These are phyloP conservation scores for Kazachstania taianensis DNA, from an alignment of 805 yeast species.

Conservation along the genomic window DNA sequence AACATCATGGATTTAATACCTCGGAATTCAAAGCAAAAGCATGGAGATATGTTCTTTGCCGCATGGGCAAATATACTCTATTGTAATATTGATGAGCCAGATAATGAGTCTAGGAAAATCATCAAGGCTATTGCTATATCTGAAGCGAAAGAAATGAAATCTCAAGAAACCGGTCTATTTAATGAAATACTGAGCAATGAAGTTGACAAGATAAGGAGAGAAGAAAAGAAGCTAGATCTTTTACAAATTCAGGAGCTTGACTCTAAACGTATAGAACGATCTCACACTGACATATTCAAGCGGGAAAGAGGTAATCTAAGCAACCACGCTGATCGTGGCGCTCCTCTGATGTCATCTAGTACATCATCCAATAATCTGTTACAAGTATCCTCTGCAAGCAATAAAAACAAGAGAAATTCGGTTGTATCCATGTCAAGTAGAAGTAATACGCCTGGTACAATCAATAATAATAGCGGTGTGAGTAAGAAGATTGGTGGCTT, in stretches of 20 bases:
- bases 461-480: slow-evolving; percentile 19
- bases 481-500: slow-evolving; percentile 47
- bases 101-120: slow-evolving; percentile 13
- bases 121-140: slow-evolving; percentile 33
- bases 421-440: slow-evolving; percentile 13
- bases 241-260: slow-evolving; percentile 32
- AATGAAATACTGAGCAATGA: slow-evolving; percentile 38
- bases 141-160: slow-evolving; percentile 34
- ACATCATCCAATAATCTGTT: neutral
- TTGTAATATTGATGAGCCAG: slow-evolving; percentile 25
- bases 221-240: slow-evolving; percentile 36
- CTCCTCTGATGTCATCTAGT: slow-evolving; percentile 5
- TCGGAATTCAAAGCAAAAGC: too few species aligned
- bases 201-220: slow-evolving; percentile 42
- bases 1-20: slow-evolving; percentile 40
- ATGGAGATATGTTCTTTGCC: slow-evolving; percentile 1
- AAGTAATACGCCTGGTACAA: slow-evolving; percentile 13
- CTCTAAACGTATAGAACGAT: slow-evolving; percentile 12
- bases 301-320: slow-evolving; percentile 5
- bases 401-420: slow-evolving; percentile 21
- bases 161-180: slow-evolving; percentile 35
- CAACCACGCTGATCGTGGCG: neutral
- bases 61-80: slow-evolving; percentile 16
- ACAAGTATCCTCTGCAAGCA: slow-evolving; percentile 5
- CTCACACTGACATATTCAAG: slow-evolving; percentile 18